Evolutionary conservation across 495 filamentous ascomycete genomes (phyloP), one percentile per base, ranked within the genome.

Genomic region (Parachaetomium inaequale): DNA sequence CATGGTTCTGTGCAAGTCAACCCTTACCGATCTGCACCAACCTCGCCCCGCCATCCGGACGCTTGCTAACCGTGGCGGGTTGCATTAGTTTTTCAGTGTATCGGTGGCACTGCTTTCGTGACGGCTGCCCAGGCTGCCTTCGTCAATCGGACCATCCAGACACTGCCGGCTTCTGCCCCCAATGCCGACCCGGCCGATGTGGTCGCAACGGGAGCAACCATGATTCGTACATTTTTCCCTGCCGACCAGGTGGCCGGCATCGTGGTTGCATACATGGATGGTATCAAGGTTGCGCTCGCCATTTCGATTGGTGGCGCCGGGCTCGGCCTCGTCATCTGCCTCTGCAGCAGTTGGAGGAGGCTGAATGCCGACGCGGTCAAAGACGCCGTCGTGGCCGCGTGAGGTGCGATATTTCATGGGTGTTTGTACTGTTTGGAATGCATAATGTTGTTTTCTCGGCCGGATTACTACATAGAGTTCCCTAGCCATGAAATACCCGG

Each of bases 251-350:
- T 90, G 2, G 70, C 74, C 0, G 80, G 75, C 2, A 75, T 89
- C n/a, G 46, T 88, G 19, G 34, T 65, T 3, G 82, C 81, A 5
- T 89, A 88, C 69, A 84, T 86, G 81, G 65, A 58, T 0, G 85
- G 83, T 4, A 59, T 89, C 53, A 81, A 79, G 45, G 45, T 49
- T 12, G 45, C 45, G 6, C 15, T 49, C 21, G 45, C 21, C 0
- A 63, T 83, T n/a, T 63, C 72, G 3, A 75, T 80, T 49, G 80
- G 66, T 1, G 55, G 51, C 0, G 59, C 67, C 0, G 72, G 72
- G 0, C 5, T 54, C 3, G 47, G 65, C 0, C 66, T 72, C 15
- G 6, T 70, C 1, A 19, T 74, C 23, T 64, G 64, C 17, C n/a
- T 73, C 26, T 62, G 67, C 29, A 63, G 60, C 43, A 19, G 15